Base-by-base conservation (phyloP, 495 filamentous ascomycete genomes). In the Hyaloscypha hepaticicola region DNA sequence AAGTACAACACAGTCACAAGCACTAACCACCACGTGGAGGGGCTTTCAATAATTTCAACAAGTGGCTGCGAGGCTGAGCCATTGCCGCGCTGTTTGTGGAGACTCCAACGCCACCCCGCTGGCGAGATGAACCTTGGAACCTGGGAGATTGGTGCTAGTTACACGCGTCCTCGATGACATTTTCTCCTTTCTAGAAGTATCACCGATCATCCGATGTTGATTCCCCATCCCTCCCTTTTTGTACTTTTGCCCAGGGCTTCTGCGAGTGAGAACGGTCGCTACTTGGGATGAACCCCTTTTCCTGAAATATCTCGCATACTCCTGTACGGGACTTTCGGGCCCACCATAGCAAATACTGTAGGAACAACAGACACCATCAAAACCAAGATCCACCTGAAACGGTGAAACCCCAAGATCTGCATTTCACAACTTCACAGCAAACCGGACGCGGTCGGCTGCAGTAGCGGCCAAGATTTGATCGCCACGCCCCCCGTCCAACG, bases 61-160 rank as follows among this genome's bases (percentile, higher is more conserved):
- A n/a, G 56, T 22, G 33, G 56, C 56, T 38, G 25, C 33, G 56
- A 58, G 56, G 56, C 56, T 58, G 29, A 38, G 56, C 33, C 6
- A 9, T 11, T 58, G 7, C 55, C 21, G 38, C 38, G 38, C 6
- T 5, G 38, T 19, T 41, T 56, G 29, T 56, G 27, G 19, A 26
- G 53, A 19, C 28, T 24, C 5, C 5, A 25, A 28, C 8, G 4
- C 26, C 16, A n/a, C n/a, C n/a, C n/a, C n/a, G n/a, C n/a, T 9
- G 50, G 21, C 22, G 9, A 53, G n/a, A 53, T 8, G 4, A 25
- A 27, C 5, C 19, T 56, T 28, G 8, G 19, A n/a, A n/a, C 22
- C 26, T 11, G 56, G 28, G 19, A 31, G 8, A 4, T 21, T 27
- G 11, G 25, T 22, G 2, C n/a, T 24, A 8, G 14, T 22, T 57